Evolutionary conservation across 768 basidiomycete genomes (phyloP).

Genomic region (Asterophora lycoperdoides): DNA sequence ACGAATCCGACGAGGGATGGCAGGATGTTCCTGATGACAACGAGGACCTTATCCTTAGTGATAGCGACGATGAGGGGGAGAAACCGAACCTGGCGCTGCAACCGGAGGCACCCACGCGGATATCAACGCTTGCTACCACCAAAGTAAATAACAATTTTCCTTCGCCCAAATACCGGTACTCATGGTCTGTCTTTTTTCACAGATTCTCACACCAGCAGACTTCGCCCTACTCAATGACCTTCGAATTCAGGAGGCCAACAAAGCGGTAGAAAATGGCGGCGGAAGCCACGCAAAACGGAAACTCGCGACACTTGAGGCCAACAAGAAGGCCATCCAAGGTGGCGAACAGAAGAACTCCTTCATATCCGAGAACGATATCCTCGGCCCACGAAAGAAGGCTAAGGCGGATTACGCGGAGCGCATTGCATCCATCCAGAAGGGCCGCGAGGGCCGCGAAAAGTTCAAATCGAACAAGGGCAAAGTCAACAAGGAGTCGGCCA

Average conservation of each 20-base stretch:
- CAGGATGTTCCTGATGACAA: conserved; percentile 73
- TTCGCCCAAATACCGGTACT: neutral
- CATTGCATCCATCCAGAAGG: conserved; percentile 86
- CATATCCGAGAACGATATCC: conserved; percentile 86
- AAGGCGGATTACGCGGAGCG: conserved; percentile 95
- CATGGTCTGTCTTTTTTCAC: neutral
- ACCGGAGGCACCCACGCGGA: conserved; percentile 31
- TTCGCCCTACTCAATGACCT: conserved; percentile 90
- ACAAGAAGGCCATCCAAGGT: conserved; percentile 50
- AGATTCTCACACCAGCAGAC: conserved; percentile 98
- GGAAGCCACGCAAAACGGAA: conserved; percentile 85
- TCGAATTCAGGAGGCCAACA: conserved; percentile 70
- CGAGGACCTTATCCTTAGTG: conserved; percentile 70
- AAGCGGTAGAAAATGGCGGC: conserved; percentile 64
- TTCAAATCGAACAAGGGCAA: conserved; percentile 90
- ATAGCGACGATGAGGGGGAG: conserved; percentile 78
- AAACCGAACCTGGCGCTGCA: conserved; percentile 45
- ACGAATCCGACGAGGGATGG: conserved; percentile 73
- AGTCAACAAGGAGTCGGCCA: conserved; percentile 75
- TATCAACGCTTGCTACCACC: conserved; percentile 73
- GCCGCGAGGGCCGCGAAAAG: conserved; percentile 92
- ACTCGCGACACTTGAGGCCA: conserved; percentile 73
- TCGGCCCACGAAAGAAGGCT: conserved; percentile 89
- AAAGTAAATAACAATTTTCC: conserved; percentile 46
- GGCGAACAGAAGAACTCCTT: conserved; percentile 53